Percentiles rank a stretch among this genome's conserved stretches.
These are phyloP conservation scores for Wallacemonas sp. DNA, from an alignment of 208 protist genomes.

Conservation along the genomic window DNA sequence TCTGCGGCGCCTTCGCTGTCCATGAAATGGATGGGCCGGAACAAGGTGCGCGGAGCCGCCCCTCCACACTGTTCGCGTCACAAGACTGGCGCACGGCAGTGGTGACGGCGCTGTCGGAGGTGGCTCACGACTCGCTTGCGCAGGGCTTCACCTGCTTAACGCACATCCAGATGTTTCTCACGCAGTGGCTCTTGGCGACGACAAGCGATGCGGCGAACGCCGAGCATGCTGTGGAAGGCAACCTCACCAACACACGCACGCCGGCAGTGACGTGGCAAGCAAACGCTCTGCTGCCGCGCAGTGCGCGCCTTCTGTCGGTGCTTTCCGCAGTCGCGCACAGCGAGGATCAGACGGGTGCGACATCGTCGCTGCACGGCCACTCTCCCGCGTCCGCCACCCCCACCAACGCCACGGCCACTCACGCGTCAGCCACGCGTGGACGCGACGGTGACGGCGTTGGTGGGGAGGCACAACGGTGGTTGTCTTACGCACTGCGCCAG, in stretches of 20 bases:
- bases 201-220: not conserved
- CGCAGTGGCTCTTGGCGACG: not conserved
- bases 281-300: no score
- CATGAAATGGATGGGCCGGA: not conserved
- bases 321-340: not conserved
- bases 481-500: no score
- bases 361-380: no score
- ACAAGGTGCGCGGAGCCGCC: no score
- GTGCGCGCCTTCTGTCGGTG: not conserved
- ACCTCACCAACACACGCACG: no score
- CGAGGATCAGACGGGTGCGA: no score
- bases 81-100: not conserved
- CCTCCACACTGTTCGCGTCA: not conserved
- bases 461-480: no score
- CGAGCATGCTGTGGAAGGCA: no score
- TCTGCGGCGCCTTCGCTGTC: not conserved
- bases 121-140: not conserved
- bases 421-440: not conserved
- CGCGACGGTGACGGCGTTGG: no score
- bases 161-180: not conserved
- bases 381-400: no score
- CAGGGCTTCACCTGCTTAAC: not conserved
- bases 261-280: not conserved
- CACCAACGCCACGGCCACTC: not conserved
- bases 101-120: not conserved